A percentile compares a stretch with the other conserved stretches of the same genome.
phyloP scores from a whole-genome alignment of 768 basidiomycete species.

The Suillus subluteus region DNA sequence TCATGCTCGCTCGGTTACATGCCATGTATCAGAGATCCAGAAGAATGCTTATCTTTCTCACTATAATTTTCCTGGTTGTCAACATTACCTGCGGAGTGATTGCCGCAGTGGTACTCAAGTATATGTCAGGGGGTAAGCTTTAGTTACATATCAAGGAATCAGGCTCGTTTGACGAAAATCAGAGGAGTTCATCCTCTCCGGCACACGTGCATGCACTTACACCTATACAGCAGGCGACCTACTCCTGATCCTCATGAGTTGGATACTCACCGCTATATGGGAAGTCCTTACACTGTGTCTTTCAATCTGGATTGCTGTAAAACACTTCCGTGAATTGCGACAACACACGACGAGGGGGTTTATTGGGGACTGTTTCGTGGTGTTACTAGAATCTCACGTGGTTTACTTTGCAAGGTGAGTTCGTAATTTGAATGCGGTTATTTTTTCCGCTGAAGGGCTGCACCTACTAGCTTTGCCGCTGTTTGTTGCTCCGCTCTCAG shows the following conservation, averaged over 20 bases:
- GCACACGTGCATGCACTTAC: background rate
- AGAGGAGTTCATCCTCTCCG: slow-evolving; percentile 1
- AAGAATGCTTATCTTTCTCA: background rate
- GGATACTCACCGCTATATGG: background rate
- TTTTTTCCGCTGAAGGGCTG: background rate
- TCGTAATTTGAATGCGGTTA: background rate
- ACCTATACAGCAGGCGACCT: background rate
- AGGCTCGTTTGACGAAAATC: background rate
- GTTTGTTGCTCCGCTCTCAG: background rate
- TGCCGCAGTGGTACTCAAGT: background rate
- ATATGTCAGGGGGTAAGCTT: background rate
- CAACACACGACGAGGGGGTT: background rate
- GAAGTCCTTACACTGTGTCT: background rate
- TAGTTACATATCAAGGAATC: background rate
- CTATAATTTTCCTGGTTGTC: background rate
- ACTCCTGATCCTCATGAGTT: background rate
- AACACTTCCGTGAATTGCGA: background rate
- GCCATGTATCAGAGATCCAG: slow-evolving; percentile 1
- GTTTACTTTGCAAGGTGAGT: slow-evolving; percentile 2
- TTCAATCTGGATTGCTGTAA: background rate
- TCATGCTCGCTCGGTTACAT: background rate
- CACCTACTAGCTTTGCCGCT: background rate
- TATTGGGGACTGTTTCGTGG: background rate
- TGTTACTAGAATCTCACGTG: background rate
- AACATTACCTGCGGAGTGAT: background rate